Base-by-base conservation (phyloP, 192 early-diverging fungal species). In the Funneliformis geosporum region DNA sequence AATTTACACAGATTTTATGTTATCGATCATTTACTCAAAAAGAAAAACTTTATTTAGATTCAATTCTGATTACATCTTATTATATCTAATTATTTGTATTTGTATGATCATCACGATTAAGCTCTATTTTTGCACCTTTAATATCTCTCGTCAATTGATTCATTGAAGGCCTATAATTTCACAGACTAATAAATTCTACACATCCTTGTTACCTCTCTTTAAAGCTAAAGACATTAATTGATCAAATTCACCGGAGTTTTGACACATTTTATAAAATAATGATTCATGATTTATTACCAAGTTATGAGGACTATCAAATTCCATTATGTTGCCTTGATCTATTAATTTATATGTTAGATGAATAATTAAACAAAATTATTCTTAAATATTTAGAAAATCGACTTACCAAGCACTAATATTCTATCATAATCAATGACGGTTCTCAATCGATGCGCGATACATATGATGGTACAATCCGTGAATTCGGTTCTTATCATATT, bases 171-270 rank as follows among this genome's bases (percentile, higher is more conserved):
- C n/a, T n/a, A n/a, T n/a, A n/a, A 33, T 33, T 33, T 33, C 33
- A 33, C 2, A 33, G 2, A 33, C 33, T 33, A 33, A 55, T 55
- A 55, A 50, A 55, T 55, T 21, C 50, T 55, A 55, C 16, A 55
- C 50, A 16, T 55, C 50, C 5, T 55, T 55, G 21, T 55, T 55
- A 6, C 50, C 50, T 55, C 18, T 55, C 50, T 55, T 55, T 55
- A 55, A 55, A 55, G 50, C 50, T n/a, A 55, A 55, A 21, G 50
- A 55, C 50, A 55, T n/a, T 55, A 55, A 55, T 55, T 55, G 50
- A 55, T 91, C 92, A 72, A 90, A 91, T 72, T 96, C 95, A 8
- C 95, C 96, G n/a, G 95, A 93, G 67, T 93, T 91, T 47, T 89
- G 86, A 71, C 92, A 95, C 92, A 98, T 94, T 42, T 87, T 84